Evolutionary conservation across 208 protist genomes (phyloP).

Genomic region (Acanthamoeba quina): DNA sequence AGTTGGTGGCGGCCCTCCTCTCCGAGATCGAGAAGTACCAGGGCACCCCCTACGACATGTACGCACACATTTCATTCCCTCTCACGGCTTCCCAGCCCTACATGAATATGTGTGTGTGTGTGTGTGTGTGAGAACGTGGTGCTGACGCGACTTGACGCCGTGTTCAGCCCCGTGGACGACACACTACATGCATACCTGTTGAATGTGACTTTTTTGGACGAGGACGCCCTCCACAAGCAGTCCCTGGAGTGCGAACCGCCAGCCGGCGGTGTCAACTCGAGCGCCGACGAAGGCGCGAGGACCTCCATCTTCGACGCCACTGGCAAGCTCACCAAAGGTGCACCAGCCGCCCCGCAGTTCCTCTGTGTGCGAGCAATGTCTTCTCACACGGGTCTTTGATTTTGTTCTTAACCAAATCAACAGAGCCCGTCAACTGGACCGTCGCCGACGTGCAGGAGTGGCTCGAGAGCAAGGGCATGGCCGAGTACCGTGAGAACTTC

Average conservation of each 20-base stretch:
- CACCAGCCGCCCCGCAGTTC: not conserved
- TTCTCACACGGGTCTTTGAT: no score
- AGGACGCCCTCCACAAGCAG: constrained; percentile 59
- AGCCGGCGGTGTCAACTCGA: not conserved
- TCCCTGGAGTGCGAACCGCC: constrained; percentile 68
- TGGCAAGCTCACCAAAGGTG: constrained; percentile 52
- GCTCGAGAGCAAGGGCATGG: constrained; percentile 58
- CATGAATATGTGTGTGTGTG: no score
- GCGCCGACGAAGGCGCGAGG: constrained; percentile 26
- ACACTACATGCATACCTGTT: constrained; percentile 21
- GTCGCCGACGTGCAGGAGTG: constrained; percentile 65
- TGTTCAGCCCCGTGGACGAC: constrained; percentile 22
- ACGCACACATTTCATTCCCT: not conserved
- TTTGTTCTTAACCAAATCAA: not conserved
- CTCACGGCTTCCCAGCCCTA: not conserved
- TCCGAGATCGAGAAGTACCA: constrained; percentile 40
- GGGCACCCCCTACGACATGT: constrained; percentile 15
- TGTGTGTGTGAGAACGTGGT: not conserved
- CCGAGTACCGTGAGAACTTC: constrained; percentile 60
- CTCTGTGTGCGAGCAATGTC: not conserved
- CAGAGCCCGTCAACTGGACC: constrained; percentile 68
- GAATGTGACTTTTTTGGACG: constrained; percentile 37
- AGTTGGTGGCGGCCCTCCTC: constrained; percentile 46
- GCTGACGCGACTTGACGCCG: not conserved
- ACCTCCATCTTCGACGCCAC: constrained; percentile 66